Evolutionary conservation across 352 stramenopile genomes (phyloP), one percentile per base, ranked within the genome.

Genomic region (Phytophthora tubulina): DNA sequence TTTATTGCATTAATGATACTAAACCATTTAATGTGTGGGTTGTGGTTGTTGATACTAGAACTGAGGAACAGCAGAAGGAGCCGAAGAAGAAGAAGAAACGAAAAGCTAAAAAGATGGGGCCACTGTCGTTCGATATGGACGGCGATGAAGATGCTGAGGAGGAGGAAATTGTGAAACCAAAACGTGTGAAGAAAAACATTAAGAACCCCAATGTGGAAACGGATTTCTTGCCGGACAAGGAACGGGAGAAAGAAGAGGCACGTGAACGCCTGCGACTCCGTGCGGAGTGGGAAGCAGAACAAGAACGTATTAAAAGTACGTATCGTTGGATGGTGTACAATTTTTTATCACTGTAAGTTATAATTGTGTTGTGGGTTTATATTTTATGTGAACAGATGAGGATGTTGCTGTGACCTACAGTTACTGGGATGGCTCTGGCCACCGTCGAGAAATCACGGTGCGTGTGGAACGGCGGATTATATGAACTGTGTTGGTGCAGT

Each of bases 371-470:
- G 36, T 30, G 30, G 32, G 13, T 8, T n/a, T 58, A 6, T 41
- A 8, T 49, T 42, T 17, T 56, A 17, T 21, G 27, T 48, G 27
- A 27, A 17, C 54, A 95, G 88, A 90, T 63, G 90, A 99, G 72
- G 75, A 91, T 52, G 85, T 99, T 31, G 81, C 97, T 57, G 97
- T 99, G 44, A 98, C 95, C 6, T 99, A 99, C 85, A 98, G 90
- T 44, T 99, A 99, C 77, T 99, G 97, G 97, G 97, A 99, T 75
- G 98, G 98, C 21, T 97, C 90, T 14, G 98, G 97, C 1, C 97
- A 99, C 91, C 86, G 97, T 48, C 83, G 96, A 42, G 88, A 93
- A 50, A 93, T 99, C 30, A 92, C 80, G 31, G 91, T 98, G 30
- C 67, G 67, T 63, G 27, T 33, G 30, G 31, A 70, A 44, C n/a